Base-by-base conservation (phyloP, 2,329 filamentous ascomycete genomes). In the Trichoderma cornu-damae region DNA sequence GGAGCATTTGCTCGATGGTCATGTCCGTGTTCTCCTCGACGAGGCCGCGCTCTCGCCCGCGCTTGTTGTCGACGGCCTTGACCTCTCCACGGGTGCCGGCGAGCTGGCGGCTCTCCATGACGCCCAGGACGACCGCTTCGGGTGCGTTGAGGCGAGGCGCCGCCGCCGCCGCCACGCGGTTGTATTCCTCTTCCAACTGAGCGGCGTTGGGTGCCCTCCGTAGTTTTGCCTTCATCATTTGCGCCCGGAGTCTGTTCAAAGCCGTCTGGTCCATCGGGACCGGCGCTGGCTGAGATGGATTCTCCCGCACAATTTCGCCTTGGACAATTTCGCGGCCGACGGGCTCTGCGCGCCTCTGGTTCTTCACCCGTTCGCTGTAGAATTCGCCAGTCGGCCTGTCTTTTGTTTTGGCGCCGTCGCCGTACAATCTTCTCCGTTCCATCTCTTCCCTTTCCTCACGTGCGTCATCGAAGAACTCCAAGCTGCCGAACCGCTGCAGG, bases 21-120 rank as follows among this genome's bases (percentile, higher is more conserved):
- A 99, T 97, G 65, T 97, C 91, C 53, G 95, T 89, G 68, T 97
- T 97, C 62, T 94, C 90, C 64, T 89, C 84, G 5, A 99, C 88
- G 6, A 85, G 80, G 1, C 93, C 94, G 54, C 92, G 85, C 71
- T 96, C 92, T 5, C 84, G 81, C 2, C 92, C 93, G 47, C 92
- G 84, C 67, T 88, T 94, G 59, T 84, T 96, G 24, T 87, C 83
- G 6, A 96, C 78, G 0, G 83, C 76, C 64, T 86, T 92, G 57
- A 93, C 88, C 72, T 97, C 94, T 18, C 74, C 79, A 4, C 84
- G 78, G 0, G 75, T 74, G 6, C 89, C 90, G 16, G 91, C 90
- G 3, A 99, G 79, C 80, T 96, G 87, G 6, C 92, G 87, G 69
- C 88, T 96, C 61, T 97, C 88, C 83, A 94, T 94, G 9, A 89